phyloP scores from a whole-genome alignment of 179 eudicot genomes.

The Gypsophila paniculata region DNA sequence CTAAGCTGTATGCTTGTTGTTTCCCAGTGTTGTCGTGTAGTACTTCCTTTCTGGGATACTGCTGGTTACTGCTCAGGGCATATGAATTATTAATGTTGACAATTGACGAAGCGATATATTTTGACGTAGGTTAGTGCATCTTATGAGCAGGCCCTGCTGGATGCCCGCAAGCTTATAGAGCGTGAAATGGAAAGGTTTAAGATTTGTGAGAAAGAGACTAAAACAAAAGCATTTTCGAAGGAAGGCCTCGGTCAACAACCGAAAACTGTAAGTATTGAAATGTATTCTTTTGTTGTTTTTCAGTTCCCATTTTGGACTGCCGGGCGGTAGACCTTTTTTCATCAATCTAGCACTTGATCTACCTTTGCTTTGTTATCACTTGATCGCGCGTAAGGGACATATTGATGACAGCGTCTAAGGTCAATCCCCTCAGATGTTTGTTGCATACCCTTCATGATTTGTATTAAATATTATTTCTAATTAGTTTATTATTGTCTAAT shows the following conservation, averaged over 20 bases:
- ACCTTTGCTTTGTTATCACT: not conserved
- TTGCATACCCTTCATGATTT: not conserved
- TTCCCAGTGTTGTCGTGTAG: not conserved
- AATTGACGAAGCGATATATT: slow-evolving; percentile 41
- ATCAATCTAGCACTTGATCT: not conserved
- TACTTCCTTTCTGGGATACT: no score
- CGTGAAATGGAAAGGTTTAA: slow-evolving; percentile 98
- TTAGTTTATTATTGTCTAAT: no score
- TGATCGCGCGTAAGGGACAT: not conserved
- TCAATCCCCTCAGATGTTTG: not conserved
- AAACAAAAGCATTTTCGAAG: slow-evolving; percentile 98
- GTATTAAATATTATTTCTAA: no score
- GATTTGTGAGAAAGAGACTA: slow-evolving; percentile 97
- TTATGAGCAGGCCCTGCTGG: slow-evolving; percentile 99
- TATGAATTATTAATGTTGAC: slow-evolving; percentile 12
- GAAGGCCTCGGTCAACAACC: slow-evolving; percentile 99
- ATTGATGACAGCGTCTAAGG: not conserved
- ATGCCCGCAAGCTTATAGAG: slow-evolving; percentile 88
- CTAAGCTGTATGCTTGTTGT: not conserved
- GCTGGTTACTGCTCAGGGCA: not conserved
- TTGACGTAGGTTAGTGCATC: slow-evolving; percentile 99
- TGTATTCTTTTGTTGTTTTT: not conserved
- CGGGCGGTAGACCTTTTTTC: not conserved
- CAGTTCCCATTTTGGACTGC: not conserved
- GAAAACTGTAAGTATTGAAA: slow-evolving; percentile 63